Base-by-base conservation (phyloP, 2,329 filamentous ascomycete genomes). In the Phaeophleospora eucalypticola region DNA sequence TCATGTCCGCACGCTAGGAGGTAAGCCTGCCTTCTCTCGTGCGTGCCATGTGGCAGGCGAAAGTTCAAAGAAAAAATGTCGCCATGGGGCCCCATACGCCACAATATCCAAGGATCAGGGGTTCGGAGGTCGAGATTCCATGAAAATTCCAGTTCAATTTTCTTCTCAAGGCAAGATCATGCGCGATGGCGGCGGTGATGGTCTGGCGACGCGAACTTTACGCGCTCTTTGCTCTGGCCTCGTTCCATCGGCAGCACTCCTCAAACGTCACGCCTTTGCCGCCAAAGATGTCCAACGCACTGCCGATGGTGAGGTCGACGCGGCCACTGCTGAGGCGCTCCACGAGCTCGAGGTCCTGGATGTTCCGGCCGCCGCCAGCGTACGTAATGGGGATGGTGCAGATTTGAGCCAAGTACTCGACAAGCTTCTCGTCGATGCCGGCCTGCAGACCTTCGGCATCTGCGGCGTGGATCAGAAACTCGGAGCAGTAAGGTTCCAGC, bases 401-500 rank as follows among this genome's bases (percentile, higher is more conserved):
- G 89, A 93, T 97, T 56, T 84, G 72, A 1, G 89, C 82, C 42
- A 98, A 73, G 56, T 77, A 81, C 57, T 76, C 69, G 7, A 98
- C 89, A 10, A 98, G 77, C 56, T 84, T 78, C 66, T 93, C 85
- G 60, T 98, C 93, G 54, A 98, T 87, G 38, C 93, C 93, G 61
- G 82, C 80, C 67, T 97, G 93, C 36, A 97, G 75, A 10, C 93
- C 93, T 70, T 98, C 93, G 54, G 95, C 93, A 68, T 98, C 93
- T 35, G 93, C 93, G 14, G 93, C 93, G 66, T 98, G 93, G 63
- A 98, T 93, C 44, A 98, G 79, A 64, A 98, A 97, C 68, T 98
- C 93, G 52, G 87, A 89, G 73, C 93, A 97, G 70, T 93, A 93
- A 4, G 89, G 89, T 62, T 95, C 88, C 18, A 97, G 79, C 34